Percentiles rank a stretch among this genome's conserved stretches.
phyloP scores from a whole-genome alignment of 495 filamentous ascomycete species.

The Neurospora sp. region DNA sequence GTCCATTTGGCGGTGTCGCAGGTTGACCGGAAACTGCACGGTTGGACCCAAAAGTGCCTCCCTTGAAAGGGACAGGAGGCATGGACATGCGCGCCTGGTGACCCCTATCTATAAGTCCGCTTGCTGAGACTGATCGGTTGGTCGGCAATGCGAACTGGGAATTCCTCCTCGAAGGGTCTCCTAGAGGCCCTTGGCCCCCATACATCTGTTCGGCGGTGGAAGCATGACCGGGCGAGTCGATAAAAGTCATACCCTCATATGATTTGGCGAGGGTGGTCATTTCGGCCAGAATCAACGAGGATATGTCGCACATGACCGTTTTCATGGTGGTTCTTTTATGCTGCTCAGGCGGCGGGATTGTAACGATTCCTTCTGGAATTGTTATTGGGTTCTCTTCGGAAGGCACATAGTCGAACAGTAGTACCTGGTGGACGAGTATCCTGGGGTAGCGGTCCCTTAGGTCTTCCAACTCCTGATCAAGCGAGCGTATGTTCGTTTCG shows the following conservation, averaged over 20 bases:
- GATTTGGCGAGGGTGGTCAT: slow-evolving; percentile 80
- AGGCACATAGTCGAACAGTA: slow-evolving; percentile 64
- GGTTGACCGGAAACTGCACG: slow-evolving; percentile 40
- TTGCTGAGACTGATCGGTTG: slow-evolving; percentile 40
- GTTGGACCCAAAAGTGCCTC: slow-evolving; percentile 25
- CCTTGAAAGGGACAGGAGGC: slow-evolving; percentile 42
- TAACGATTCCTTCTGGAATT: slow-evolving; percentile 52
- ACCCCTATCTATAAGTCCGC: slow-evolving; percentile 33
- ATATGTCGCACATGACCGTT: slow-evolving; percentile 88
- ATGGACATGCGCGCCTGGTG: slow-evolving; percentile 65
- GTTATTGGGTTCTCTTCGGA: slow-evolving; percentile 30
- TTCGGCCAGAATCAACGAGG: slow-evolving; percentile 72
- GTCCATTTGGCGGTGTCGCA: slow-evolving; percentile 39
- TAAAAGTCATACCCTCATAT: slow-evolving; percentile 64
- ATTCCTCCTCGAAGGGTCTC: slow-evolving; percentile 32
- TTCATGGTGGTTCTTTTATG: slow-evolving; percentile 85
- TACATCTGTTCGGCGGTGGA: slow-evolving; percentile 23
- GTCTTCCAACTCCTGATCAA: slow-evolving; percentile 59
- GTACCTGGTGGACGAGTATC: slow-evolving; percentile 63
- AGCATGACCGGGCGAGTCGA: slow-evolving; percentile 60
- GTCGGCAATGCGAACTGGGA: slow-evolving; percentile 40
- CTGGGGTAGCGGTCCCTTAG: slow-evolving; percentile 62
- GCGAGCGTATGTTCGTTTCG: slow-evolving; percentile 37
- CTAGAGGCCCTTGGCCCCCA: slow-evolving; percentile 7
- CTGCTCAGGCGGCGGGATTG: slow-evolving; percentile 60